These are phyloP conservation scores for Jasminum sambac DNA, from an alignment of 257 asterid genomes.

Conservation along the genomic window DNA sequence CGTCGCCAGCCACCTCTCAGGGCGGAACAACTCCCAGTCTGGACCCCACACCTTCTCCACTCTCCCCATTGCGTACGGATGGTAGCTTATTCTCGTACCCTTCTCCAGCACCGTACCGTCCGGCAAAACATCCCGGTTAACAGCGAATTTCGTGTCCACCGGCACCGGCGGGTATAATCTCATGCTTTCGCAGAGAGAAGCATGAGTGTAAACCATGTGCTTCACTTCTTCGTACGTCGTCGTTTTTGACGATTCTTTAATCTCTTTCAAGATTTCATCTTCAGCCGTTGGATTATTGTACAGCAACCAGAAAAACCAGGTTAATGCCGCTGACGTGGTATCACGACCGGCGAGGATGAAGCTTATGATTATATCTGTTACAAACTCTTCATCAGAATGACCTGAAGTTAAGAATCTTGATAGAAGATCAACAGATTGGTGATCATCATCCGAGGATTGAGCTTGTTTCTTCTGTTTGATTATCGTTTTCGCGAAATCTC, in stretches of 20 bases:
- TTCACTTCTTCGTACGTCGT: slow-evolving; percentile 49
- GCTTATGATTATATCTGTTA: slow-evolving; percentile 57
- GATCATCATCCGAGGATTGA: slow-evolving; percentile 17
- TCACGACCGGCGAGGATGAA: slow-evolving; percentile 73
- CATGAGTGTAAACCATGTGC: slow-evolving; percentile 58
- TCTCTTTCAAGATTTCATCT: slow-evolving; percentile 39
- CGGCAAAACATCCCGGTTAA: slow-evolving; percentile 50
- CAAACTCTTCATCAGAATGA: slow-evolving; percentile 47
- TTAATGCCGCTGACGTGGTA: slow-evolving; percentile 63
- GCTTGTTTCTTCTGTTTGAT: slow-evolving; percentile 40
- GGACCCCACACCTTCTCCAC: slow-evolving; percentile 55
- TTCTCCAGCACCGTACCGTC: slow-evolving; percentile 55
- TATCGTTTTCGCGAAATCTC: slow-evolving; percentile 44
- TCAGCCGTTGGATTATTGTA: slow-evolving; percentile 38
- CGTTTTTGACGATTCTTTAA: slow-evolving; percentile 17
- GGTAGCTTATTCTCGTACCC: slow-evolving; percentile 51
- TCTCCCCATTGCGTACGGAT: slow-evolving; percentile 74
- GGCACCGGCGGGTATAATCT: slow-evolving; percentile 75
- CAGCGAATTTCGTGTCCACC: slow-evolving; percentile 42
- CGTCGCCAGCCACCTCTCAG: slow-evolving; percentile 60
- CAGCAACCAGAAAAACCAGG: slow-evolving; percentile 73
- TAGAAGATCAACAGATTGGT: slow-evolving; percentile 43
- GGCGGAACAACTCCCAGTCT: slow-evolving; percentile 63
- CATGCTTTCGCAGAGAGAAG: slow-evolving; percentile 60
- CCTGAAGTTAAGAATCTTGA: slow-evolving; percentile 57